Base-by-base conservation (phyloP, 2,329 filamentous ascomycete species). In the Botrytis hyacinthi region DNA sequence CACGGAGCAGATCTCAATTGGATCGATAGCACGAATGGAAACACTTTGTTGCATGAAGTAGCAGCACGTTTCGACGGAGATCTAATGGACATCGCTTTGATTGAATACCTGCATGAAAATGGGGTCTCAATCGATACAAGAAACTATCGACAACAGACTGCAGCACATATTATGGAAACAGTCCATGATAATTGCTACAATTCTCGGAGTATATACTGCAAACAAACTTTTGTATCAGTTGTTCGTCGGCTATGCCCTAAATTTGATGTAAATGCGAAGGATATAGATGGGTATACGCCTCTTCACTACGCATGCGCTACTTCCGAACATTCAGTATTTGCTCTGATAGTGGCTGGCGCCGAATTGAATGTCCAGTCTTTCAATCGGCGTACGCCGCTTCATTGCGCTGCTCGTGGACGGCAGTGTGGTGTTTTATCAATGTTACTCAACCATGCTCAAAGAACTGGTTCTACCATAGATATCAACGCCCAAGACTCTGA, bases 341-440 rank as follows among this genome's bases (percentile, higher is more conserved):
- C 44, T 32, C 60, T 77, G 9, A 32, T 76, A 29, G 37, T 66
- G n/a, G 70, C 62, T n/a, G 75, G 75, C 29, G 74, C 66, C 10
- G 66, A 76, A 8, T 32, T 70, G 12, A n/a, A 32, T 48, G 57
- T 26, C 10, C 40, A 59, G 59, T 68, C 76, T 20, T 22, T 65
- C 22, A 70, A 76, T 32, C 65, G 60, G 6, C 71, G 48, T 16
- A 75, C 73, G 5, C 71, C 72, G 16, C 57, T 77, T 48, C 76
- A 77, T 48, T 67, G 73, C 44, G 74, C 76, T 37, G 70, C 75
- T 37, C 65, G 73, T 22, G 70, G 62, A 12, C 42, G 72, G 16
- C 57, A 74, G 46, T 74, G 66, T 59, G 74, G 76, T 44, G 59
- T 71, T 48, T 70, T 86, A 29, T 83, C 84, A 1, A 71, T 77